A percentile compares a stretch with the other conserved stretches of the same genome.
These are phyloP conservation scores for Eucalyptus virginea DNA, from an alignment of 345 rosid species.

Conservation along the genomic window DNA sequence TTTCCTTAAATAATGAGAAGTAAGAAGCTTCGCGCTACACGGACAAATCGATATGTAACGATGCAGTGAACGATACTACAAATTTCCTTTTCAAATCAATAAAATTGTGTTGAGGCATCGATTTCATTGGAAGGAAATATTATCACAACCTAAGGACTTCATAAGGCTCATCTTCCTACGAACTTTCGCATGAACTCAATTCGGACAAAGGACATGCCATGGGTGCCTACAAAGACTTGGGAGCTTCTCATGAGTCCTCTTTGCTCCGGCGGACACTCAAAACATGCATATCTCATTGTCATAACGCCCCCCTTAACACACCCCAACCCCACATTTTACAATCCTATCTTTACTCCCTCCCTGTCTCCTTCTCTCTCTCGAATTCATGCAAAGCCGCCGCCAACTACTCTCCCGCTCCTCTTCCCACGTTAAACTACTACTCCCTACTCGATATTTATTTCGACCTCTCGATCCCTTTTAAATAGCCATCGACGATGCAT, in stretches of 20 bases:
- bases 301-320: background rate
- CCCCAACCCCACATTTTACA: background rate
- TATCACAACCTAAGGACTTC: background rate
- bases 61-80: accelerated
- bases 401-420: background rate
- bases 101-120: background rate
- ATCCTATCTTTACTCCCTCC: background rate
- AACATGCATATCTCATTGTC: background rate
- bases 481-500: background rate
- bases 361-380: background rate
- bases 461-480: background rate
- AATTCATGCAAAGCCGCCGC: background rate
- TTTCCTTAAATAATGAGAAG: background rate
- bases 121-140: background rate
- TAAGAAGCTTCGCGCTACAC: accelerated
- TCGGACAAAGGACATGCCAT: background rate
- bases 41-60: background rate
- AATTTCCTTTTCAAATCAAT: background rate
- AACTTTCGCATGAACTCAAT: background rate
- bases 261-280: background rate
- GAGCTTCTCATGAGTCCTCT: background rate
- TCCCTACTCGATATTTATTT: background rate
- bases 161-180: background rate
- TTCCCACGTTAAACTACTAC: background rate
- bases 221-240: background rate